Percentiles rank a stretch among this genome's conserved stretches.
These are phyloP conservation scores for Coniochaeta pulveracea DNA, from an alignment of 2,329 filamentous ascomycete genomes.

Conservation along the genomic window DNA sequence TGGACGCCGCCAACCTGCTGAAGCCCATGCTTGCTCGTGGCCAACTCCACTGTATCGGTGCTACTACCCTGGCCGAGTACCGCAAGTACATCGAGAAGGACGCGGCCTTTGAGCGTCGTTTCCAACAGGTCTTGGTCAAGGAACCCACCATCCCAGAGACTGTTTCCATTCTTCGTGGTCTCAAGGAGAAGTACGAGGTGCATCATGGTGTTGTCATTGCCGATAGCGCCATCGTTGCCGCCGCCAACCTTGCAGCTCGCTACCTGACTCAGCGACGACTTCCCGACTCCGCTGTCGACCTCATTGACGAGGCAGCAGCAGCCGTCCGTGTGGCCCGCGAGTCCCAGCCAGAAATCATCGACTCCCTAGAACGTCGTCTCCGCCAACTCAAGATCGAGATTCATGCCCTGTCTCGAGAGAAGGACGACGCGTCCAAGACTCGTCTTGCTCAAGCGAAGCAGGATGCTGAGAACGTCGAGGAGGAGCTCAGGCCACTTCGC, in stretches of 20 bases:
- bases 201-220: conserved; percentile 97
- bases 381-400: conserved; percentile 96
- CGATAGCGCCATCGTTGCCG: conserved; percentile 82
- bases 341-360: conserved; percentile 90
- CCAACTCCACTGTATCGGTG: conserved; percentile 94
- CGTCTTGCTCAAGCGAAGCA: conserved; percentile 75
- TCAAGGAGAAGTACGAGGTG: conserved; percentile 97
- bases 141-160: conserved; percentile 84
- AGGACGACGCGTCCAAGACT: conserved; percentile 81
- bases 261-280: conserved; percentile 87
- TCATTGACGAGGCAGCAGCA: conserved; percentile 92
- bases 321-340: conserved; percentile 94
- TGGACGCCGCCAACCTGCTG: conserved; percentile 95
- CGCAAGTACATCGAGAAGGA: conserved; percentile 99
- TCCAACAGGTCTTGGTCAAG: conserved; percentile 96
- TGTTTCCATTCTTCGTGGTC: conserved; percentile 91
- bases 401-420: conserved; percentile 84
- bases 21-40: conserved; percentile 98
- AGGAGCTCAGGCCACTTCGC: conserved; percentile 81
- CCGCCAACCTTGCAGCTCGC: conserved; percentile 82
- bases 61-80: conserved; percentile 90
- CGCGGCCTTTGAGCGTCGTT: conserved; percentile 92
- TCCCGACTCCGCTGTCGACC: conserved; percentile 91
- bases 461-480: conserved; percentile 87
- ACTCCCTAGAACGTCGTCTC: conserved; percentile 82